Conservation (phyloP, 495 filamentous ascomycete genomes). For the Aspergillus avenaceus region DNA sequence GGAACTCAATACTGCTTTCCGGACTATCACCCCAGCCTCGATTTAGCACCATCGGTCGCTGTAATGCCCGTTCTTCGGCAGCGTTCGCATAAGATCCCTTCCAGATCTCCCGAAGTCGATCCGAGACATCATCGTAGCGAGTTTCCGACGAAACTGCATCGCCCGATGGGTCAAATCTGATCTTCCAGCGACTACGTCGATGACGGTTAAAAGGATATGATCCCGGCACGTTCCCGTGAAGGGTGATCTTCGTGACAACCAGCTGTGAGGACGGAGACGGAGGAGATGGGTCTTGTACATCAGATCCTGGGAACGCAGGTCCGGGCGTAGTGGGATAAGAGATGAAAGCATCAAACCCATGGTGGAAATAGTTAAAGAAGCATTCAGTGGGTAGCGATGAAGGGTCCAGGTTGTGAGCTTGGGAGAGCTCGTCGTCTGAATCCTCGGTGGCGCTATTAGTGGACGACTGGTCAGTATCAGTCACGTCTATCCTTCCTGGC, state of each 20-base stretch:
- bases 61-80: slow-evolving; percentile 58
- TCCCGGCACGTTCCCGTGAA: slow-evolving; percentile 92
- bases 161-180: slow-evolving; percentile 46
- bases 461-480: slow-evolving; percentile 80
- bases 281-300: slow-evolving; percentile 27
- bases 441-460: slow-evolving; percentile 73
- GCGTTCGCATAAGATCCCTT: slow-evolving; percentile 58
- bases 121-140: slow-evolving; percentile 64
- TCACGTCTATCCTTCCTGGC: slow-evolving; percentile 40
- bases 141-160: slow-evolving; percentile 67
- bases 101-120: slow-evolving; percentile 66
- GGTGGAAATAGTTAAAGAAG: slow-evolving; percentile 95
- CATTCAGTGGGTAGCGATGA: slow-evolving; percentile 58
- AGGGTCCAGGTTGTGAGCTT: slow-evolving; percentile 29
- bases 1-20: slow-evolving; percentile 81
- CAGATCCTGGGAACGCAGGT: slow-evolving; percentile 55
- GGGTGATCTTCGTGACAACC: slow-evolving; percentile 82
- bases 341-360: slow-evolving; percentile 91
- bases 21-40: slow-evolving; percentile 89
- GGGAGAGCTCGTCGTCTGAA: slow-evolving; percentile 58
- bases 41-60: slow-evolving; percentile 82
- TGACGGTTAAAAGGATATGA: slow-evolving; percentile 96
- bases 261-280: slow-evolving; percentile 52
- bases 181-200: slow-evolving; percentile 81
- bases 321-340: slow-evolving; percentile 68